phyloP scores from a whole-genome alignment of 225 moss, liverwort and hornwort genomes.

The Bryum argenteum region DNA sequence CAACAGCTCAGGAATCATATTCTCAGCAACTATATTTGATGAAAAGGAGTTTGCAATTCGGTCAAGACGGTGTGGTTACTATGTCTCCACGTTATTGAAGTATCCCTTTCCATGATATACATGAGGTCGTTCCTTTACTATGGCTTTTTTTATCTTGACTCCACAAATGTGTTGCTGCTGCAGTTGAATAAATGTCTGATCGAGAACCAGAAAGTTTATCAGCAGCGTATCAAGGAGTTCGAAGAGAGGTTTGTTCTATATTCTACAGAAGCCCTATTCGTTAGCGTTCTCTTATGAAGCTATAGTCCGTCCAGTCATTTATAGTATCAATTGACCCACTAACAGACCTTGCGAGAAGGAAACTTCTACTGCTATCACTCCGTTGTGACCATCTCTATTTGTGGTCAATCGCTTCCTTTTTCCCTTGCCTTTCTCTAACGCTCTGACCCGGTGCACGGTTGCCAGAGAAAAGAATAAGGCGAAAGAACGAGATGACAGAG shows the following conservation, averaged over 20 bases:
- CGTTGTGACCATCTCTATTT: not conserved
- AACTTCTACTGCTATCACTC: not conserved
- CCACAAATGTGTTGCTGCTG: conserved; percentile 13
- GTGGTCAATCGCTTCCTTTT: conserved; percentile 18
- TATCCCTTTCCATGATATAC: conserved; percentile 4
- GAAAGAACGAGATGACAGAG: conserved; percentile 70
- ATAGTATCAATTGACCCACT: not conserved
- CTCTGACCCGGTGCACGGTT: conserved; percentile 21
- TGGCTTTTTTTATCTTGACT: conserved; percentile 13
- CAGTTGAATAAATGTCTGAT: conserved; percentile 84
- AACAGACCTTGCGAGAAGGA: conserved; percentile 1
- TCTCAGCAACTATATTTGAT: too few relatives aligned
- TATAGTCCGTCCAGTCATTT: not conserved
- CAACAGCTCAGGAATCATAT: too few relatives aligned
- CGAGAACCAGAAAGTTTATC: conserved; percentile 82
- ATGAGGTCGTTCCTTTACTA: not conserved
- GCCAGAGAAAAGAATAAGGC: conserved; percentile 49
- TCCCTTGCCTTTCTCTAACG: conserved; percentile 5
- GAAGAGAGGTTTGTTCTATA: conserved; percentile 67
- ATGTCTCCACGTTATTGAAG: not conserved
- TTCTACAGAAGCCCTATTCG: not conserved
- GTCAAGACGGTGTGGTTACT: not conserved
- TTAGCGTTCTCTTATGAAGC: conserved; percentile 11
- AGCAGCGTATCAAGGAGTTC: conserved; percentile 73
- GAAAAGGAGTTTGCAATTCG: not conserved